A percentile compares a stretch with the other conserved stretches of the same genome.
Conservation (phyloP, 192 early-diverging fungal species). For the Piromyces finnis region DNA sequence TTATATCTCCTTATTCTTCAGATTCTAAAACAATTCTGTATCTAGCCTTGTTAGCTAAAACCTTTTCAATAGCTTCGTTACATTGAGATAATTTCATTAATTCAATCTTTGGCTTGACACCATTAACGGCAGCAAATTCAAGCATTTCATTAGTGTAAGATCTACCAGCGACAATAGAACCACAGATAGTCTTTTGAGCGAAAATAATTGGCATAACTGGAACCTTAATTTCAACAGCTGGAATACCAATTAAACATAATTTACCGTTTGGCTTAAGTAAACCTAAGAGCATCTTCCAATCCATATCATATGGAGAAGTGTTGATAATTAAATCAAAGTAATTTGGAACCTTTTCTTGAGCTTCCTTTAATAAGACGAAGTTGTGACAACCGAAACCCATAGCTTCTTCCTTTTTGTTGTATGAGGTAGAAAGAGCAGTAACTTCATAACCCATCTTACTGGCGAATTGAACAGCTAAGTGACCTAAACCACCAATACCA, state of each 20-base stretch:
- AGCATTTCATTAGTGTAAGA: neutral
- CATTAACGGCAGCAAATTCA: neutral
- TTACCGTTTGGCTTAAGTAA: neutral
- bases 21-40: neutral
- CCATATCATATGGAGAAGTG: neutral
- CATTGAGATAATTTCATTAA: neutral
- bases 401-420: neutral
- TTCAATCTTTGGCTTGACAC: neutral
- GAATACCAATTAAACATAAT: neutral
- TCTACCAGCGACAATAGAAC: neutral
- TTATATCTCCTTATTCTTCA: neutral
- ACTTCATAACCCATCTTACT: neutral
- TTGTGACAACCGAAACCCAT: neutral
- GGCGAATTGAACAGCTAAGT: conserved; percentile 20
- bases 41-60: neutral
- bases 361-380: neutral
- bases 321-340: neutral
- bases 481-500: conserved; percentile 65
- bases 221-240: neutral
- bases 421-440: neutral
- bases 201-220: neutral
- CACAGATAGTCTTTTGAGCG: neutral
- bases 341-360: neutral
- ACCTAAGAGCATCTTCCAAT: neutral
- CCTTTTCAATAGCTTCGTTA: neutral